These are phyloP conservation scores for Phytopythium montanum DNA, from an alignment of 352 stramenopile genomes.

Conservation along the genomic window DNA sequence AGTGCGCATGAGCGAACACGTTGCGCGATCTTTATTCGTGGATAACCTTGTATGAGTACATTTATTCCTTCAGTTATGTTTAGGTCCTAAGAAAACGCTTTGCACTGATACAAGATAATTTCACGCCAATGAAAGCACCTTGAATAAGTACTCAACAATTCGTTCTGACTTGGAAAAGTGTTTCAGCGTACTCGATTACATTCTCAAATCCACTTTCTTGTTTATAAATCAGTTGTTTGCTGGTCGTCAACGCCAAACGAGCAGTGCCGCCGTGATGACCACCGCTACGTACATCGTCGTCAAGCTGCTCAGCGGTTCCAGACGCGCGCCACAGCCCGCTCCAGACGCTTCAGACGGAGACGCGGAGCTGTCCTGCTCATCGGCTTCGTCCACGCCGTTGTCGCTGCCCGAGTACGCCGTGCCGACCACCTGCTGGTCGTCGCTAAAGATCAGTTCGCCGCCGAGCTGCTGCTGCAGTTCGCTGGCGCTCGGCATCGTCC, in stretches of 20 bases:
- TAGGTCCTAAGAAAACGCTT: too few relatives aligned
- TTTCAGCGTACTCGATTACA: neutral
- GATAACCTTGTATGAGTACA: too few relatives aligned
- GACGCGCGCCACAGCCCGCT: neutral
- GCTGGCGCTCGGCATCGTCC: constrained; percentile 25
- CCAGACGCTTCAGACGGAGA: neutral
- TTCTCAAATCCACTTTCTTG: neutral
- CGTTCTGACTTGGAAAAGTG: neutral
- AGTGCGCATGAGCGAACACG: neutral
- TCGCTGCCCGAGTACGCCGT: constrained; percentile 21
- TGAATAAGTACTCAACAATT: too few relatives aligned
- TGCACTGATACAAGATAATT: too few relatives aligned
- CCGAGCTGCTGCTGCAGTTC: constrained; percentile 14
- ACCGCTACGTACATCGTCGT: neutral
- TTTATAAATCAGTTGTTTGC: neutral
- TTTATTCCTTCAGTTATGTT: too few relatives aligned
- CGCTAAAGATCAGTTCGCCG: constrained; percentile 22
- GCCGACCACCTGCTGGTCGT: constrained; percentile 26
- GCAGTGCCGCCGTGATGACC: neutral
- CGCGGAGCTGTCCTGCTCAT: neutral
- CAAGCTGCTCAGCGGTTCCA: neutral
- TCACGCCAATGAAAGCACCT: too few relatives aligned
- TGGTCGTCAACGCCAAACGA: neutral
- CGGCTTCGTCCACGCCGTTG: neutral
- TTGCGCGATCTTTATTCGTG: neutral